Evolutionary conservation across 352 stramenopile genomes (phyloP), one percentile per base, ranked within the genome.

Genomic region (Pseudoperonospora humuli): DNA sequence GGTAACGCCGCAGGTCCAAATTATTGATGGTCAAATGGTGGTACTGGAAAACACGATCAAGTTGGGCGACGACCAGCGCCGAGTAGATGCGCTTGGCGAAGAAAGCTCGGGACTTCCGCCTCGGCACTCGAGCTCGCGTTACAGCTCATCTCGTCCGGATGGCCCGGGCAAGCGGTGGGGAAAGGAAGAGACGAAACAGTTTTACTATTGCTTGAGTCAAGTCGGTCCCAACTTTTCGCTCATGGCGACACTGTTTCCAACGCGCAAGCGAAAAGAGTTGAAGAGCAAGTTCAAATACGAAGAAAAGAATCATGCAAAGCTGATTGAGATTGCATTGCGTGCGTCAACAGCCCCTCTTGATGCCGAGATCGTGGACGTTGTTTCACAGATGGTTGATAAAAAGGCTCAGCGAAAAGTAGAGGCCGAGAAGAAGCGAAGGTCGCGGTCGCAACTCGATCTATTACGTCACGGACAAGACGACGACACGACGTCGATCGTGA

Each of bases 241-340:
- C 64, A 90, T 93, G 77, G 75, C 75, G 32, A 87, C 80, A 15
- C 51, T 93, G 5, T 93, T 93, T 44, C 77, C 80, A 15, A 78
- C 67, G n/a, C 64, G 80, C 14, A 87, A 83, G 52, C 80, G 77
- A 13, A 79, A 82, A 50, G 80, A 93, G 36, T 61, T 93, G 13
- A 93, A 93, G 61, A 77, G 69, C 54, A 93, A 93, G 42, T 93
- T 93, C 53, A 93, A 93, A 45, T 85, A 75, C 26, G 80, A 93
- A 40, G 80, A 93, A 53, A 93, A 86, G 61, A 66, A 79, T 31
- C 75, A 88, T 26, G 61, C 70, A 1, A 55, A 50, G 24, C 55
- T 93, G 9, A 86, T 93, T 23, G 80, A 93, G 39, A 86, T 93
- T 29, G 80, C 80, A 6, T 61, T 93, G 2, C 68, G 76, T 44